These are phyloP conservation scores for Gyrodon lividus DNA, from an alignment of 768 basidiomycete genomes.

Conservation along the genomic window DNA sequence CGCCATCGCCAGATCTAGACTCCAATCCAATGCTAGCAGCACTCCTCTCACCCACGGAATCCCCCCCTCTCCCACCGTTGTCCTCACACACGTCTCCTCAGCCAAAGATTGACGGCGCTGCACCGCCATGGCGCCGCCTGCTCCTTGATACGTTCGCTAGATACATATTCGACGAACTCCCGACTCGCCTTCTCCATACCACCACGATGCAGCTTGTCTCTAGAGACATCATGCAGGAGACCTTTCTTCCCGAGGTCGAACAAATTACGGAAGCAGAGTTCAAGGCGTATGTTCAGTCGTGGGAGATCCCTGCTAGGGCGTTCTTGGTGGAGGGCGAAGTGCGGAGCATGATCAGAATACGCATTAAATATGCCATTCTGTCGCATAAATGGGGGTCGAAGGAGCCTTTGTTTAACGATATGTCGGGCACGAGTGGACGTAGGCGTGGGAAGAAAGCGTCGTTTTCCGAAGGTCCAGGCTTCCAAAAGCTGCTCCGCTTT, in stretches of 20 bases:
- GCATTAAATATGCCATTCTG: constrained; percentile 6
- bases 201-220: neutral
- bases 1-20: neutral
- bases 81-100: neutral
- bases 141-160: neutral
- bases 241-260: neutral
- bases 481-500: constrained; percentile 2
- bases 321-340: neutral
- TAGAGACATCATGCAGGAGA: neutral
- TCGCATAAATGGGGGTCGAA: constrained; percentile 7
- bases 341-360: neutral
- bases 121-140: neutral
- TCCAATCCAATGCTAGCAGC: neutral
- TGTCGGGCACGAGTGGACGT: neutral
- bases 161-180: constrained; percentile 8
- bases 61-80: neutral
- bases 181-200: constrained; percentile 3
- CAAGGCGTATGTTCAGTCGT: neutral
- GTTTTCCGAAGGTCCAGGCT: neutral
- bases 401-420: constrained; percentile 6
- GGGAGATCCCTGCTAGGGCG: neutral
- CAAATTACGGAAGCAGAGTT: neutral
- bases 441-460: neutral
- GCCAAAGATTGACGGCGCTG: too few species aligned
- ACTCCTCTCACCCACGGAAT: neutral